These are phyloP conservation scores for Plasmodium cynomolgi DNA, from an alignment of 169 alveolate genomes.

Conservation along the genomic window DNA sequence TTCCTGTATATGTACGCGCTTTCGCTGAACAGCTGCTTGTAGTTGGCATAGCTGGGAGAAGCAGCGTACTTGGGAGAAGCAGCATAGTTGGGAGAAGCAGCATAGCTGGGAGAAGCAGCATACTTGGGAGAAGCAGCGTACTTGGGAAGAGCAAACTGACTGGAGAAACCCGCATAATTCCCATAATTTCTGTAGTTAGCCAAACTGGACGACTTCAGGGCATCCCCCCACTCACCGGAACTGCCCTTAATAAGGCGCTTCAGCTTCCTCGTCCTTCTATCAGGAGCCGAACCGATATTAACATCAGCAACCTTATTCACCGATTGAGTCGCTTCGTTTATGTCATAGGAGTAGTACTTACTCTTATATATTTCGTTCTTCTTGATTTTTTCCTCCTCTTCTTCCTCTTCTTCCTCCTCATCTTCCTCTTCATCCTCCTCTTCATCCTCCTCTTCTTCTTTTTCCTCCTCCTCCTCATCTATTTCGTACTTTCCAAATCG, in stretches of 20 bases:
- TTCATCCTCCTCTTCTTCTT: neutral
- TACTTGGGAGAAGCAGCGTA: neutral
- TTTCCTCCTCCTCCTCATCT: neutral
- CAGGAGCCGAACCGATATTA: neutral
- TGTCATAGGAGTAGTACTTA: neutral
- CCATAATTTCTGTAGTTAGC: neutral
- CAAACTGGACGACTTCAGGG: neutral
- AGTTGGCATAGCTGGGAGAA: neutral
- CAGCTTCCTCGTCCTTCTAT: neutral
- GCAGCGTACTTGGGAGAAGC: neutral
- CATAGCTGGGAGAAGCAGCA: neutral
- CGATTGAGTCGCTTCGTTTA: neutral
- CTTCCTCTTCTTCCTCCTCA: neutral
- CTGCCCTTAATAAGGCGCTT: neutral
- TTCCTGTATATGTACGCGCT: neutral
- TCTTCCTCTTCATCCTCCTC: neutral
- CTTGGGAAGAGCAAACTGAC: neutral
- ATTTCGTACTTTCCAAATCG: neutral
- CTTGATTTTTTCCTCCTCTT: neutral
- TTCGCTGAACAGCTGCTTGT: neutral
- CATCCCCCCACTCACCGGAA: neutral
- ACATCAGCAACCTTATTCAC: neutral
- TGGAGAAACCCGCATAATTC: neutral
- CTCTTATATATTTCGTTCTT: neutral
- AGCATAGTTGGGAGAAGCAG: neutral